These are phyloP conservation scores for Lagenidium sp. DNA, from an alignment of 352 stramenopile species.

Conservation along the genomic window DNA sequence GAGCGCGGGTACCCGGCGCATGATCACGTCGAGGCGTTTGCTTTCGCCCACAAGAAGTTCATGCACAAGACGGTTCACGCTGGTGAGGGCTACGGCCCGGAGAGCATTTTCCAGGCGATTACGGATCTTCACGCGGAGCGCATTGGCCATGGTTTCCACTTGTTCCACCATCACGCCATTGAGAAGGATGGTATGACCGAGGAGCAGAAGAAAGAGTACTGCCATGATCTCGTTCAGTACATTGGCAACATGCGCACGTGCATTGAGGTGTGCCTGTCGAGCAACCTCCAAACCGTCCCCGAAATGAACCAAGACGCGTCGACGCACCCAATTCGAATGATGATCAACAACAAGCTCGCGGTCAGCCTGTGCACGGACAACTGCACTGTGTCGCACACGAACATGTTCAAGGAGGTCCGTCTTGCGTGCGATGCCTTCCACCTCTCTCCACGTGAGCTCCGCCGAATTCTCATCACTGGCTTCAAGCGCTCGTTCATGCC, in stretches of 20 bases:
- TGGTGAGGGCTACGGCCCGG: slow-evolving; percentile 77
- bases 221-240: slow-evolving; percentile 78
- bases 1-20: slow-evolving; percentile 74
- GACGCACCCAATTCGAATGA: slow-evolving; percentile 66
- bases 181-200: slow-evolving; percentile 41
- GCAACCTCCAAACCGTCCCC: slow-evolving; percentile 81
- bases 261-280: slow-evolving; percentile 83
- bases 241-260: slow-evolving; percentile 73
- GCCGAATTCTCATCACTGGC: slow-evolving; percentile 69
- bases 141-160: slow-evolving; percentile 77
- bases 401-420: slow-evolving; percentile 77
- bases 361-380: slow-evolving; percentile 86
- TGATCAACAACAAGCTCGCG: slow-evolving; percentile 78
- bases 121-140: slow-evolving; percentile 81
- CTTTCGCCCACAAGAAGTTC: slow-evolving; percentile 84
- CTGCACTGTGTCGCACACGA: slow-evolving; percentile 78
- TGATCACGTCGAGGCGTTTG: slow-evolving; percentile 76
- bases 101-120: slow-evolving; percentile 84
- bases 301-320: slow-evolving; percentile 61
- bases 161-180: slow-evolving; percentile 77
- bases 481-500: slow-evolving; percentile 74
- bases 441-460: slow-evolving; percentile 59
- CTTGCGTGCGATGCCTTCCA: slow-evolving; percentile 76
- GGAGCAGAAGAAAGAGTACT: slow-evolving; percentile 46
- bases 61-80: slow-evolving; percentile 86